Base-by-base conservation (phyloP, 2,329 filamentous ascomycete species). In the Hypomyces rosellus region DNA sequence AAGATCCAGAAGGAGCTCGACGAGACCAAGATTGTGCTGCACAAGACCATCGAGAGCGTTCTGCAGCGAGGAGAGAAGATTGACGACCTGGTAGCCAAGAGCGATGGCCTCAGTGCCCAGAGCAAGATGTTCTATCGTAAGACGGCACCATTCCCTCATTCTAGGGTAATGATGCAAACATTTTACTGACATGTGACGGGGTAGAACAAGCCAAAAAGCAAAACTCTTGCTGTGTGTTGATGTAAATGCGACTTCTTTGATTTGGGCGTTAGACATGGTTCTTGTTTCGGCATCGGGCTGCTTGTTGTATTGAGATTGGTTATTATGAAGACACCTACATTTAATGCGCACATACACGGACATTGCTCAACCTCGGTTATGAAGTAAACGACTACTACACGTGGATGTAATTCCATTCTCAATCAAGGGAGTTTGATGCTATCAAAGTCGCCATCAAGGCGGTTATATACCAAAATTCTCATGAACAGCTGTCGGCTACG, bases 121-220 rank as follows among this genome's bases (percentile, higher is more conserved):
- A 96, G 89, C 74, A 97, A 96, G 80, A 92, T 95, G 86, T 99
- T 99, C 69, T 97, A 97, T 70, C 89, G 86, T 86, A 69, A 15
- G 50, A 8, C 14, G 20, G 1, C 4, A 1, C 30, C 6, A 15
- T 12, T 20, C 22, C 20, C 22, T 15, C 5, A 15, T 39, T 40
- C 16, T 12, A n/a, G 25, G 5, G 8, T n/a, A 18, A 18, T 34
- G 22, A 45, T 6, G 33, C 14, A 14, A 3, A 9, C 8, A 8
- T 16, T 22, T 22, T 14, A 42, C 50, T 59, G 40, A 57, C 53
- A 11, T 15, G 1, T 48, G 45, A 51, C 5, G 20, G 20, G 20
- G 15, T 48, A 78, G 75, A 74, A 68, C 72, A 85, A 76, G 85
- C 85, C 64, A 89, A 89, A 77, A 88, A 88, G 72, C 84, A 88